Conservation (phyloP, 2,329 filamentous ascomycete genomes). For the Didymellaceae sp. region DNA sequence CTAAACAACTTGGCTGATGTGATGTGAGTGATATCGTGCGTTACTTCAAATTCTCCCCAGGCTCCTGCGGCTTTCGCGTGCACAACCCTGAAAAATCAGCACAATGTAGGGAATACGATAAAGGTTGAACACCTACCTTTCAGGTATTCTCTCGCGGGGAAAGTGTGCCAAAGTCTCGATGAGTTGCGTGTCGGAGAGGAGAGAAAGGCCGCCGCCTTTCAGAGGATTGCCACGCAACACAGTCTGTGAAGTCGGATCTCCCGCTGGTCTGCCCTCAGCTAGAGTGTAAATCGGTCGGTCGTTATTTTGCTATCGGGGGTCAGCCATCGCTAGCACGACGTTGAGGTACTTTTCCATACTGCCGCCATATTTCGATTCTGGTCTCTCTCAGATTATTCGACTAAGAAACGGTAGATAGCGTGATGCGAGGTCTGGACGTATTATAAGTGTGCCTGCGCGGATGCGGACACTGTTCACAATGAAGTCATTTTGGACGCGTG, state of each 20-base stretch:
- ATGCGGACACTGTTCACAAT: not conserved
- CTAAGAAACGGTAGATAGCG: not conserved
- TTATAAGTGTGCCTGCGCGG: not conserved
- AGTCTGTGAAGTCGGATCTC: slow-evolving; percentile 6
- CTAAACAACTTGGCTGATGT: slow-evolving; percentile 63
- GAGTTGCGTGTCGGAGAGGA: slow-evolving; percentile 66
- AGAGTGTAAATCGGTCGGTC: slow-evolving; percentile 6
- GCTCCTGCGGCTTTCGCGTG: slow-evolving; percentile 66
- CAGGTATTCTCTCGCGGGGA: slow-evolving; percentile 67
- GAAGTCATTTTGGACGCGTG: slow-evolving; percentile 6
- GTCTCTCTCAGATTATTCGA: no score
- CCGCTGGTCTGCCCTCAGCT: slow-evolving; percentile 5
- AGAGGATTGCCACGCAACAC: slow-evolving; percentile 6
- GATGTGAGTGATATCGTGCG: slow-evolving; percentile 63
- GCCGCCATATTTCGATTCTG: slow-evolving; percentile 1
- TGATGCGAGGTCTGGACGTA: not conserved
- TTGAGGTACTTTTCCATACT: not conserved
- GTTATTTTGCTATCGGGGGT: not conserved
- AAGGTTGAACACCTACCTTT: slow-evolving; percentile 48
- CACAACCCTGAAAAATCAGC: slow-evolving; percentile 51
- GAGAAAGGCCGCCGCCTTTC: slow-evolving; percentile 49
- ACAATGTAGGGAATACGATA: slow-evolving; percentile 2
- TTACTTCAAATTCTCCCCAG: slow-evolving; percentile 67
- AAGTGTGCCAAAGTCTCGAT: slow-evolving; percentile 68
- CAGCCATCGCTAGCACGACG: not conserved